Evolutionary conservation across 164 flowering plant species (phyloP), one percentile per base, ranked within the genome.

Genomic region (Magnolia sinica): DNA sequence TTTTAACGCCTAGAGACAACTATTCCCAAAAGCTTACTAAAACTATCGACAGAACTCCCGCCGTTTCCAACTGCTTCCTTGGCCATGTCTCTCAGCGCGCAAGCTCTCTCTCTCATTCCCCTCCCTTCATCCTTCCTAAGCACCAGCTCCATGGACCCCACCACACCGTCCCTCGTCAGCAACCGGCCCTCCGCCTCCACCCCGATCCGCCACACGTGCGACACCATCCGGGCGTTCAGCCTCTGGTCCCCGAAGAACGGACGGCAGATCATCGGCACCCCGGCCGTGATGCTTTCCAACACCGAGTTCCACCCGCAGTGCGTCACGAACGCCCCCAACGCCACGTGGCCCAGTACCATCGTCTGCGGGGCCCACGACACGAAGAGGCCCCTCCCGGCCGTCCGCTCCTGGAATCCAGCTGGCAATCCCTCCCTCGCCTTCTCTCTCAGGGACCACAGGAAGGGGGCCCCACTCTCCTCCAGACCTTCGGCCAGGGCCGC

Each of bases 261-360:
- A 68, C 82, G 77, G 18, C 83, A 79, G 31, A 84, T 79, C 79
- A 85, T 64, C 10, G 85, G 85, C 29, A 81, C 84, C 27, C 85
- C 86, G 5, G 76, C 74, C 0, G 74, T 64, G 64, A 83, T 76
- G 52, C 84, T 79, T 71, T 85, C 85, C 45, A 79, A 20, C 50
- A 78, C 77, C 11, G 87, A 83, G 73, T 83, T 83, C 87, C 87
- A 83, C 4, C 85, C 84, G 49, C 84, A 79, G 66, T 81, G 84
- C 0, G 85, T 82, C 51, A 80, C 61, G 49, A 84, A 84, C 14
- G 75, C 85, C 22, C 85, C 85, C 31, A 76, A 72, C 1, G 79
- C 72, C 5, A 9, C 20, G 50, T 84, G 86, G 1, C 22, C 74
- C 1, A 84, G 72, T 18, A 84, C 73, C 64, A n/a, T 50, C 24